phyloP scores from a whole-genome alignment of 257 asterid species.

The Jacaranda copaia region DNA sequence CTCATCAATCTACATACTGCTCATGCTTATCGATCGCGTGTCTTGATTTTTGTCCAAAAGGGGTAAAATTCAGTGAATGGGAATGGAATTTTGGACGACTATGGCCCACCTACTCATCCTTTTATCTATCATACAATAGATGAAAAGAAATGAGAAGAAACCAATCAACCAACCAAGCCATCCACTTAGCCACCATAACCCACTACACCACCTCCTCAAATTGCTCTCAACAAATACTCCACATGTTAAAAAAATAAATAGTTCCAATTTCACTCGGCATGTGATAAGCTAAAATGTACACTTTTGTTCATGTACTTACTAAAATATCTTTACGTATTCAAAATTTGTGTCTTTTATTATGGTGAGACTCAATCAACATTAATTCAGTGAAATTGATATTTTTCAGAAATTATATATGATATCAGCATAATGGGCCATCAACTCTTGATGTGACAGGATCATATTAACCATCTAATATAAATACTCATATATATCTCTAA shows the following conservation, averaged over 20 bases:
- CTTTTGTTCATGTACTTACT: too few relatives aligned
- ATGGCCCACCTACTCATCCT: slow-evolving; percentile 43
- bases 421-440: too few relatives aligned
- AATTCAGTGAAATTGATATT: too few relatives aligned
- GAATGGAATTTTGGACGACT: slow-evolving; percentile 10
- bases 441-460: too few relatives aligned
- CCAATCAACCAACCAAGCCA: slow-evolving; percentile 37
- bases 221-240: slow-evolving; percentile 42
- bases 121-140: slow-evolving; percentile 31
- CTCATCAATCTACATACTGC: neutral
- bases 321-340: too few relatives aligned
- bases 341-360: too few relatives aligned
- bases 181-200: slow-evolving; percentile 44
- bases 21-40: slow-evolving; percentile 32
- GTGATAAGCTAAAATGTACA: too few relatives aligned
- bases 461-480: too few relatives aligned
- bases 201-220: slow-evolving; percentile 13
- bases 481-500: too few relatives aligned
- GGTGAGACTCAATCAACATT: too few relatives aligned
- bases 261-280: too few relatives aligned
- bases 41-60: slow-evolving; percentile 9
- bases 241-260: slow-evolving; percentile 36
- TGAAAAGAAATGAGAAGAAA: slow-evolving; percentile 36
- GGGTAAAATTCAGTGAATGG: slow-evolving; percentile 43
- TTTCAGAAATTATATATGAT: too few relatives aligned